Evolutionary conservation across 805 yeast species (phyloP).

Genomic region (Pichia manshurica): DNA sequence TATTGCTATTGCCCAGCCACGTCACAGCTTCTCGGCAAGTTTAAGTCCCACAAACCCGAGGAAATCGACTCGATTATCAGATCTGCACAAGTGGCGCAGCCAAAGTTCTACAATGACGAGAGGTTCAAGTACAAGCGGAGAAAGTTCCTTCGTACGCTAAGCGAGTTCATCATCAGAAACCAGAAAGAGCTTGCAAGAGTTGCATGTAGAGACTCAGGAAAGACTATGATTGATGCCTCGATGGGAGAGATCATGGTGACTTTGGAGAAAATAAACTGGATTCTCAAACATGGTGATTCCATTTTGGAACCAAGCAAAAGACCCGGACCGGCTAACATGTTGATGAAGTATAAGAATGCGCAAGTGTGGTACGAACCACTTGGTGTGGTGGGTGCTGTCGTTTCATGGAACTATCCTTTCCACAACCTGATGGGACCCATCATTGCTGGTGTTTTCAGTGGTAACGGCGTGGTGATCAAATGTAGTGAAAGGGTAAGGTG

Average conservation of each 20-base stretch:
- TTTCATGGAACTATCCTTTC: conserved; percentile 97
- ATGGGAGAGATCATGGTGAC: conserved; percentile 97
- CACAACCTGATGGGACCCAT: conserved; percentile 93
- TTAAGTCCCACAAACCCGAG: conserved; percentile 52
- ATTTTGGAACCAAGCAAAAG: conserved; percentile 66
- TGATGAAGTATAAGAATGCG: conserved; percentile 87
- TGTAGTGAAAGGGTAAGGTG: conserved; percentile 96
- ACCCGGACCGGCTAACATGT: conserved; percentile 80
- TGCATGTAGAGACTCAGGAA: conserved; percentile 96
- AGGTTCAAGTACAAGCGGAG: conserved; percentile 54
- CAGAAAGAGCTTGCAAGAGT: conserved; percentile 85
- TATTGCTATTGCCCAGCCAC: conserved; percentile 96
- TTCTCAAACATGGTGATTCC: conserved; percentile 71
- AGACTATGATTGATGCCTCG: conserved; percentile 91
- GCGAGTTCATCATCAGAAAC: conserved; percentile 65
- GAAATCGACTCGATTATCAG: conserved; percentile 66
- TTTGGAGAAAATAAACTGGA: conserved; percentile 88
- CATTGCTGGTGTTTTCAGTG: conserved; percentile 82
- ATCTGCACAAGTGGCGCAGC: conserved; percentile 51
- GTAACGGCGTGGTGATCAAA: conserved; percentile 85
- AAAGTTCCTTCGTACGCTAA: conserved; percentile 63
- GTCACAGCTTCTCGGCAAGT: conserved; percentile 78
- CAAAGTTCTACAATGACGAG: conserved; percentile 43
- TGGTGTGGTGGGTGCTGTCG: conserved; percentile 82
- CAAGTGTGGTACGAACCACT: conserved; percentile 92